Evolutionary conservation across 208 protist genomes (phyloP), one percentile per base, ranked within the genome.

Genomic region (Trypanosoma conorhini): DNA sequence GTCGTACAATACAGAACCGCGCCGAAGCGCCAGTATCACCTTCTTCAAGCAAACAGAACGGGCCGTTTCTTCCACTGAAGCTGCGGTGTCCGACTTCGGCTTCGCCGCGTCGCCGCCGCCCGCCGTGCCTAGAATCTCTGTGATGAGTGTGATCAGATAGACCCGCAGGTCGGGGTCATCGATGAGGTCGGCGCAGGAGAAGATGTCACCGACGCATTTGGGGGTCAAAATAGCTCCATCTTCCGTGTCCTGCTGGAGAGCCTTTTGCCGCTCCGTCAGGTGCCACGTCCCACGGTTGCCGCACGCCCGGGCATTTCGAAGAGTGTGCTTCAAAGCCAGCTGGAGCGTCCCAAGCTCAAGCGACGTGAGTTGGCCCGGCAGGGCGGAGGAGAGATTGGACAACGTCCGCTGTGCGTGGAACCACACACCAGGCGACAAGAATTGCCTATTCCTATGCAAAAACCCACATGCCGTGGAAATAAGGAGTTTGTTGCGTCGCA

Each of bases 401-500:
- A 77, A 38, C 9, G 28, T 44, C 3, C 65, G 30, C 21, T 72
- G 65, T 24, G 38, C 59, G 19, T 60, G 9, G 33, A 62, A 67
- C 72, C 72, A 77, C 15, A 72, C 57, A 67, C 56, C 44, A 0
- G 65, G 72, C 5, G 65, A 72, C 1, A 77, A 33, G n/a, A 59
- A 61, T 21, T 55, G 24, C 1, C 38, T 56, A 62, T 77, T 77
- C 35, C 22, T 33, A 2, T 66, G 19, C n/a, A 77, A 46, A 15
- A 77, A 55, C 21, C 67, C 59, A 67, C 72, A 77, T 19, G 72
- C 72, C 8, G 72, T 72, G 24, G 64, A 71, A 0, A 77, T 67
- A 21, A 77, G 55, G 30, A 57, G 1, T 72, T 67, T 77, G 44
- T 72, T 68, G 7, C 72, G 72, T 8, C 72, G 63, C 17, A 72